Evolutionary conservation across 768 basidiomycete species (phyloP).

Genomic region (Lentinula sp.): DNA sequence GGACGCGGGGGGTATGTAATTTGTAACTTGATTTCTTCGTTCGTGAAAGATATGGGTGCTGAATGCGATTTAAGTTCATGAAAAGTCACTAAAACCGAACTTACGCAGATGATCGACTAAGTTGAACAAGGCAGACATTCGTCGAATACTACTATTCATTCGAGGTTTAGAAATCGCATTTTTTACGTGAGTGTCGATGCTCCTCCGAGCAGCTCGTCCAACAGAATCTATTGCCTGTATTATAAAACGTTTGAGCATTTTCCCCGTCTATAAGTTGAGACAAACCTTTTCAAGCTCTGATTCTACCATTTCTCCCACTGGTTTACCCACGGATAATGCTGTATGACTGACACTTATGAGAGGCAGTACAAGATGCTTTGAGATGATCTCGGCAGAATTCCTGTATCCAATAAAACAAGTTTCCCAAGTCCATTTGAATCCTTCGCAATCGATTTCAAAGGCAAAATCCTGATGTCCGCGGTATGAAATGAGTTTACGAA

Average conservation of each 20-base stretch:
- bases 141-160: constrained; percentile 57
- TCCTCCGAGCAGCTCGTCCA: constrained; percentile 63
- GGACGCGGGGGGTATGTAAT: constrained; percentile 10
- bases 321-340: constrained; percentile 56
- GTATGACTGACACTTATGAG: constrained; percentile 68
- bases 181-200: constrained; percentile 65
- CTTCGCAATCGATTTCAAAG: constrained; percentile 50
- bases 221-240: constrained; percentile 62
- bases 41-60: constrained; percentile 49
- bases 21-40: constrained; percentile 38
- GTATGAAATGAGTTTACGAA: background rate
- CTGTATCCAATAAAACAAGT: constrained; percentile 58
- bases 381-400: constrained; percentile 65
- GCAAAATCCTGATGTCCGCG: constrained; percentile 50
- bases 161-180: constrained; percentile 67
- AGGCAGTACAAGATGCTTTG: constrained; percentile 73
- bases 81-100: constrained; percentile 21
- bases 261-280: background rate
- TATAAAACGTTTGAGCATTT: background rate
- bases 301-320: constrained; percentile 48
- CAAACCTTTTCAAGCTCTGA: constrained; percentile 63
- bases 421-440: constrained; percentile 80
- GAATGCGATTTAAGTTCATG: constrained; percentile 12
- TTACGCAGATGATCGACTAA: constrained; percentile 60
- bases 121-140: constrained; percentile 70